Percentiles rank a stretch among this genome's conserved stretches.
Conservation (phyloP, 2,329 filamentous ascomycete genomes). For the Colletotrichum sp. region DNA sequence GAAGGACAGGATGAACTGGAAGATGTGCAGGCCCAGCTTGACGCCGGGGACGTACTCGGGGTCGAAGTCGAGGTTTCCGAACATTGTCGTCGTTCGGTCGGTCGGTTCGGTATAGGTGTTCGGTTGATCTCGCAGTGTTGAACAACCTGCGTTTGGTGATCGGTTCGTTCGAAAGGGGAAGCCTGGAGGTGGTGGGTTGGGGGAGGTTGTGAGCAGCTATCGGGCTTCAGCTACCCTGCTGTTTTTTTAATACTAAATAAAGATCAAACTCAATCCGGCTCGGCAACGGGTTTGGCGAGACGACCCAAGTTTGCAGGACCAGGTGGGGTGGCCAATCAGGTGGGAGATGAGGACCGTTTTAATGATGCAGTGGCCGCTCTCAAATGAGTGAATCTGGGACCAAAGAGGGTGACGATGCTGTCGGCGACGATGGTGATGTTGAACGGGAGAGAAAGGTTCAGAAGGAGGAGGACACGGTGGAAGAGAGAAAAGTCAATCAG, state of each 20-base stretch:
- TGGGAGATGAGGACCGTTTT: not conserved
- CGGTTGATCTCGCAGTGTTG: not conserved
- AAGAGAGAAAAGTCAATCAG: not conserved
- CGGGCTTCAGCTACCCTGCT: slow-evolving; percentile 13
- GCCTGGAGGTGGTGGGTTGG: not conserved
- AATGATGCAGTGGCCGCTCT: not conserved
- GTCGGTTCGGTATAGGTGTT: not conserved
- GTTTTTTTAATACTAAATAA: slow-evolving; percentile 13
- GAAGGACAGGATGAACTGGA: slow-evolving; percentile 60
- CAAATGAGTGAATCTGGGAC: not conserved
- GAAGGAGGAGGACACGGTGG: not conserved
- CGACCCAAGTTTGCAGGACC: slow-evolving; percentile 9
- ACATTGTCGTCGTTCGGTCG: slow-evolving; percentile 36
- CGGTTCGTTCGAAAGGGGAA: not conserved
- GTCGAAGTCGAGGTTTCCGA: slow-evolving; percentile 56
- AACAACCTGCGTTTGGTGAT: not conserved
- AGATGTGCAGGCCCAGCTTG: slow-evolving; percentile 63
- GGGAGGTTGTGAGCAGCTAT: slow-evolving; percentile 10
- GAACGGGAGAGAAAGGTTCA: not conserved
- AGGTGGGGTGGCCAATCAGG: slow-evolving; percentile 10
- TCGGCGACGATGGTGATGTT: not conserved
- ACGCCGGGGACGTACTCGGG: slow-evolving; percentile 57
- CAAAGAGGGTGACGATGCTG: not conserved
- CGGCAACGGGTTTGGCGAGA: slow-evolving; percentile 20
- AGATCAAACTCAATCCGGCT: slow-evolving; percentile 19